Evolutionary conservation across 768 basidiomycete species (phyloP), one percentile per base, ranked within the genome.

Genomic region (Podaxis sp.): DNA sequence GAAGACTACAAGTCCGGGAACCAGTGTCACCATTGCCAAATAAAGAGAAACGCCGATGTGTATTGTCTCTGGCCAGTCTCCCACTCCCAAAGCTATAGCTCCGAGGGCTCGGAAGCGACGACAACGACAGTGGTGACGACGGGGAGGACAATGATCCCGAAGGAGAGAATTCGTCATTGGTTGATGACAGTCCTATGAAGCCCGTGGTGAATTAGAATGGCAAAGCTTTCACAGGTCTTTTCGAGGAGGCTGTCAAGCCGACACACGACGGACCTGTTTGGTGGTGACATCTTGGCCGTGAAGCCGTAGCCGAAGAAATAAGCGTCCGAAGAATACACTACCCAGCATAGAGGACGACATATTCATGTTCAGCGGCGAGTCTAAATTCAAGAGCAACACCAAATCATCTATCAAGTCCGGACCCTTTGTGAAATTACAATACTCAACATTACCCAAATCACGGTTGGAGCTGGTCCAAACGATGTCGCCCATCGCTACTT

Each of bases 21-120:
- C 87, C 87, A 0, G 90, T 93, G 2, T 93, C 92, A 0, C 92
- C 92, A 3, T 91, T 91, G n/a, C 92, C 92, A 3, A 84, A 82
- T 70, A 92, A 92, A 72, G 85, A 85, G 69, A 93, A 92, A 72
- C 83, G 87, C 63, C 81, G 82, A 69, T 88, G 89, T 48, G 70
- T 85, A 57, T 70, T 72, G 40, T 77, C 82, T 4, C 80, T 80
- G 19, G 72, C 73, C 8, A 67, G 68, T 36, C 72, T 81, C 46
- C 71, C 79, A n/a, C 77, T 82, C 64, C 68, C 79, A 48, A 73
- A 68, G 52, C 65, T 70, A 42, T 73, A 67, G 51, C 63, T 76
- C 4, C 68, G 73, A 55, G 54, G 57, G 2, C 70, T 59, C 22
- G 64, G 53, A 33, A 68, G 66, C 54, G 68, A 71, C 13, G 61